These are phyloP conservation scores for Dryadomyces quercivorus DNA, from an alignment of 2,329 filamentous ascomycete species.

Conservation along the genomic window DNA sequence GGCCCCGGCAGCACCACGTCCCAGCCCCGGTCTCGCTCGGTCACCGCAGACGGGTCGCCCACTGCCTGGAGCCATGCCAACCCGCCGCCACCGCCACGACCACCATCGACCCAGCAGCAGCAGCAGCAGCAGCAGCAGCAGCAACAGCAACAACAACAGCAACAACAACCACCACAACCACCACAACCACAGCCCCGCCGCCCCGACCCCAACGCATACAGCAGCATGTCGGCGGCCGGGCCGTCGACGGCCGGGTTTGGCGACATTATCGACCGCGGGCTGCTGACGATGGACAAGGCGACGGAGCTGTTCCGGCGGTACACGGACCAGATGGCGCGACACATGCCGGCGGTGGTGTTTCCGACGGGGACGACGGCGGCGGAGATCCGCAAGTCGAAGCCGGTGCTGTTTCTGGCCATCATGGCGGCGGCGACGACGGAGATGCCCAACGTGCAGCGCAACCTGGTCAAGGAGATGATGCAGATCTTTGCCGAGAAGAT, in stretches of 20 bases:
- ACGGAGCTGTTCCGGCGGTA: conserved; percentile 45
- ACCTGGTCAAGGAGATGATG: conserved; percentile 57
- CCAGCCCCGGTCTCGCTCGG: conserved; percentile 2
- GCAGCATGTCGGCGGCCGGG: not conserved
- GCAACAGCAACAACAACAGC: not conserved
- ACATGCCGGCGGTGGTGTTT: conserved; percentile 52
- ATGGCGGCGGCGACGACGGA: conserved; percentile 54
- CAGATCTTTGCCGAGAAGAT: conserved; percentile 62
- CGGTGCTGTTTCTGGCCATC: conserved; percentile 58
- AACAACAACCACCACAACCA: too few species aligned
- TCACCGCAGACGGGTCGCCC: not conserved
- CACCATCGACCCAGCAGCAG: conserved; percentile 7
- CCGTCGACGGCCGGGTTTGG: conserved; percentile 15
- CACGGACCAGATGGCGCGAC: conserved; percentile 44
- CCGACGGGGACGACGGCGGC: conserved; percentile 37
- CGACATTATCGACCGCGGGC: conserved; percentile 46
- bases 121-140: not conserved
- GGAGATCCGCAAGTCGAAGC: conserved; percentile 46
- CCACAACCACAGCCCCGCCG: too few species aligned
- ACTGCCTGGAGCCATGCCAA: not conserved
- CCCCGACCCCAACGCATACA: not conserved
- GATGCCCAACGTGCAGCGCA: conserved; percentile 41
- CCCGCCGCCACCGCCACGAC: not conserved
- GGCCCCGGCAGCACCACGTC: not conserved
- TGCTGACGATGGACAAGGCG: conserved; percentile 44